Evolutionary conservation across 495 filamentous ascomycete genomes (phyloP).

Genomic region (Penicillium cinerascens): DNA sequence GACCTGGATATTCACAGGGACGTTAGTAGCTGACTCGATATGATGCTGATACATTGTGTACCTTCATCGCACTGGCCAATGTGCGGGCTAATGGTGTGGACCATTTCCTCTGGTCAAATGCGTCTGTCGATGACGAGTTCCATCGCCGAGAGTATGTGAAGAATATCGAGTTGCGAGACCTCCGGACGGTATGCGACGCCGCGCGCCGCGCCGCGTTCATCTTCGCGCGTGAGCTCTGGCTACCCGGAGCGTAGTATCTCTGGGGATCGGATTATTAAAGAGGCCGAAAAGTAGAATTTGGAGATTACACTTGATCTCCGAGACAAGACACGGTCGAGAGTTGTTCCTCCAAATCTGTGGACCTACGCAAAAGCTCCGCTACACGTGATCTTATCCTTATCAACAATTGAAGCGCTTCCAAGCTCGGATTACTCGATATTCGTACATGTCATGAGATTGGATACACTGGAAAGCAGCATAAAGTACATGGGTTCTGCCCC

Average conservation of each 20-base stretch:
- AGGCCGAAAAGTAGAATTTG: background rate
- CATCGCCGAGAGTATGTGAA: constrained; percentile 24
- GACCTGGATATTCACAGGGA: constrained; percentile 33
- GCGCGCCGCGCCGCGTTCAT: constrained; percentile 33
- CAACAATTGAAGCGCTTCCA: background rate
- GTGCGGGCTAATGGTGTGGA: constrained; percentile 87
- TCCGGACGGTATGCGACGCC: constrained; percentile 28
- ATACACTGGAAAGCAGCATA: background rate
- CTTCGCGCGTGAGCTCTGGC: constrained; percentile 17
- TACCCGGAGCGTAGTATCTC: background rate
- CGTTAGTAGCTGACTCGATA: background rate
- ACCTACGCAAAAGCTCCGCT: constrained; percentile 30
- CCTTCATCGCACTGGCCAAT: constrained; percentile 78
- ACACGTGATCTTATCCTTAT: constrained; percentile 35
- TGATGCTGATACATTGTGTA: constrained; percentile 28
- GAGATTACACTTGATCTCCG: background rate
- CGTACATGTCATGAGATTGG: constrained; percentile 26
- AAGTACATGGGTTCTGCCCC: background rate
- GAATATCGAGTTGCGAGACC: constrained; percentile 19
- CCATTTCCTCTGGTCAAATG: constrained; percentile 57
- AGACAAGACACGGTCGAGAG: background rate
- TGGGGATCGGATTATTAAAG: background rate
- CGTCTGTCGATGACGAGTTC: constrained; percentile 19
- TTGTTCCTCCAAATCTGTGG: constrained; percentile 2
- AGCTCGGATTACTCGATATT: constrained; percentile 6